Percentiles rank a stretch among this genome's conserved stretches.
Conservation (phyloP, 78 protist species). For the Goniomonas avonlea region DNA sequence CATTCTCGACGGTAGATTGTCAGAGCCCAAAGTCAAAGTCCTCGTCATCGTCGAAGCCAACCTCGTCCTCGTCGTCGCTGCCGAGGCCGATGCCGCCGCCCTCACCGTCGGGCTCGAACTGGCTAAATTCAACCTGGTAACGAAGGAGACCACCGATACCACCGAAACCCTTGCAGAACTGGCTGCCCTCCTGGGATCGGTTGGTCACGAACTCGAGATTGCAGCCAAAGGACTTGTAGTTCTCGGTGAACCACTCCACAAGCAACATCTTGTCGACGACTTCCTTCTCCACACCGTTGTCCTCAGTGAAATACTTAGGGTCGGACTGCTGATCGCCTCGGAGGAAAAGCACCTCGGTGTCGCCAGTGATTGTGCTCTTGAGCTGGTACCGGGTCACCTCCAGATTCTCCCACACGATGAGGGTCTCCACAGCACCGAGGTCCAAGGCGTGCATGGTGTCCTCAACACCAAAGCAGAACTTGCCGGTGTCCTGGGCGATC, state of each 20-base stretch:
- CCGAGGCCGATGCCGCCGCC: too few relatives aligned
- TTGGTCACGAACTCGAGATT: slow-evolving; percentile 90
- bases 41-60: neutral
- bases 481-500: slow-evolving; percentile 82
- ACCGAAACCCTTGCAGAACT: slow-evolving; percentile 96
- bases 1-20: neutral
- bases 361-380: neutral
- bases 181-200: slow-evolving; percentile 95
- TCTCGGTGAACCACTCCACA: slow-evolving; percentile 92
- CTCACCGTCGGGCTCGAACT: slow-evolving; percentile 22
- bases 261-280: slow-evolving; percentile 55
- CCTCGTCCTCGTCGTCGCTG: slow-evolving; percentile 43
- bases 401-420: slow-evolving; percentile 90
- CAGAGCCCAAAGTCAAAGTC: neutral
- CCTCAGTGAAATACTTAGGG: neutral
- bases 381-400: neutral
- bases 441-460: slow-evolving; percentile 83
- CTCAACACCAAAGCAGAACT: slow-evolving; percentile 86
- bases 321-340: neutral
- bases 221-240: slow-evolving; percentile 86
- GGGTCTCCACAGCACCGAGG: slow-evolving; percentile 83
- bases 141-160: slow-evolving; percentile 93
- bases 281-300: slow-evolving; percentile 53
- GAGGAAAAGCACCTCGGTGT: neutral
- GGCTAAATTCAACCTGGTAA: slow-evolving; percentile 64